Evolutionary conservation across 768 basidiomycete genomes (phyloP).

Genomic region (Mrakia gelida): DNA sequence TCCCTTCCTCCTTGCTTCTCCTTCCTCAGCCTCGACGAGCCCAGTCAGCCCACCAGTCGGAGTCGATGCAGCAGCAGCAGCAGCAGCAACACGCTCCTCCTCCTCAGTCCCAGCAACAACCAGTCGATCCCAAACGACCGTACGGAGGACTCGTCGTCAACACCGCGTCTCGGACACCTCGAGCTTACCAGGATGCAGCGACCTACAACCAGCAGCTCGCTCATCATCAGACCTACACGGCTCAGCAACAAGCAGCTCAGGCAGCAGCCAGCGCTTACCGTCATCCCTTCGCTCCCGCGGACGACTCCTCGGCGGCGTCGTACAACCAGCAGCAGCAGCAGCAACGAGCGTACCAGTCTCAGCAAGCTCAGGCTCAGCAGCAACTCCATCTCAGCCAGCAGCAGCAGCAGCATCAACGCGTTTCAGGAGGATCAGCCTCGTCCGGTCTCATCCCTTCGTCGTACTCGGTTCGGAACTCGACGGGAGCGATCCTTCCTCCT

Average conservation of each 20-base stretch:
- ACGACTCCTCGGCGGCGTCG: conserved; percentile 20
- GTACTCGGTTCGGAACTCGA: conserved; percentile 28
- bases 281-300: conserved; percentile 72
- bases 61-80: neutral
- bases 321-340: conserved; percentile 37
- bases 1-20: neutral
- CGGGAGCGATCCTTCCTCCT: conserved; percentile 28
- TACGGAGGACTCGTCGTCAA: conserved; percentile 86
- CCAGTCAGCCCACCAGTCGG: conserved; percentile 1
- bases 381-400: conserved; percentile 36
- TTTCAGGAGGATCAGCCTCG: conserved; percentile 24
- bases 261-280: conserved; percentile 51
- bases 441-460: conserved; percentile 17
- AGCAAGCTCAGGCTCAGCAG: conserved; percentile 35
- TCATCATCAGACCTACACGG: conserved; percentile 89
- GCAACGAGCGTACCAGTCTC: conserved; percentile 34
- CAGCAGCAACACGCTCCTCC: conserved; percentile 1
- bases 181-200: conserved; percentile 87
- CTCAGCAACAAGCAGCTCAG: conserved; percentile 70
- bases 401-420: conserved; percentile 35
- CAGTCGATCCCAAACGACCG: conserved; percentile 64
- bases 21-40: neutral
- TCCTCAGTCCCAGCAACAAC: conserved; percentile 43
- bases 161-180: conserved; percentile 64
- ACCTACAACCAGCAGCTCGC: conserved; percentile 90